These are phyloP conservation scores for Diaporthe ilicicola DNA, from an alignment of 2,329 filamentous ascomycete species.

Conservation along the genomic window DNA sequence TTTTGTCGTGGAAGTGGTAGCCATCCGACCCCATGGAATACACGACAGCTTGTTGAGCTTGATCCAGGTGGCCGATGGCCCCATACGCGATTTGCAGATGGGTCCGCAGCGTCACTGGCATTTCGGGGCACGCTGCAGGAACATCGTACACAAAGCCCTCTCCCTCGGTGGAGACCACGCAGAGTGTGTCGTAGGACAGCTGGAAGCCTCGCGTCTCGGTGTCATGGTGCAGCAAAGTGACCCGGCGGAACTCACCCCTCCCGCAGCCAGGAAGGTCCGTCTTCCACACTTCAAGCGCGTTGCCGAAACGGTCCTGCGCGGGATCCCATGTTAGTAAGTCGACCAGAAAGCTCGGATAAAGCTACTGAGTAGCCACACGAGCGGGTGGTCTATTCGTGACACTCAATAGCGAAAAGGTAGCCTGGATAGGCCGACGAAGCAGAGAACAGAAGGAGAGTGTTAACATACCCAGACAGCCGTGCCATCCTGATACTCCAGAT, in stretches of 20 bases:
- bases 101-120: constrained; percentile 44
- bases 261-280: constrained; percentile 43
- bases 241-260: constrained; percentile 49
- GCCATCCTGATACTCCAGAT: constrained; percentile 56
- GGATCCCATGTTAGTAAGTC: background rate
- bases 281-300: constrained; percentile 55
- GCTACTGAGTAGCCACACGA: no score
- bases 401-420: no score
- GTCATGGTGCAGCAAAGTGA: constrained; percentile 51
- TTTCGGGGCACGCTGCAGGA: constrained; percentile 30
- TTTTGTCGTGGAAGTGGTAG: constrained; percentile 52
- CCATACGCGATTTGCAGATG: constrained; percentile 48
- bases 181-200: constrained; percentile 51
- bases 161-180: constrained; percentile 53
- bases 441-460: background rate
- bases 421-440: no score
- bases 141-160: constrained; percentile 56
- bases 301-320: constrained; percentile 48
- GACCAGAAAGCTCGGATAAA: no score
- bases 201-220: constrained; percentile 55
- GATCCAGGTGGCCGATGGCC: constrained; percentile 54
- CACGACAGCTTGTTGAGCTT: constrained; percentile 49
- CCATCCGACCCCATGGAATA: constrained; percentile 53
- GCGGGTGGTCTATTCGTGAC: no score
- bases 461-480: constrained; percentile 48